Conservation (phyloP, 1,139 yeast species). For the Debaryomyces sp. region DNA sequence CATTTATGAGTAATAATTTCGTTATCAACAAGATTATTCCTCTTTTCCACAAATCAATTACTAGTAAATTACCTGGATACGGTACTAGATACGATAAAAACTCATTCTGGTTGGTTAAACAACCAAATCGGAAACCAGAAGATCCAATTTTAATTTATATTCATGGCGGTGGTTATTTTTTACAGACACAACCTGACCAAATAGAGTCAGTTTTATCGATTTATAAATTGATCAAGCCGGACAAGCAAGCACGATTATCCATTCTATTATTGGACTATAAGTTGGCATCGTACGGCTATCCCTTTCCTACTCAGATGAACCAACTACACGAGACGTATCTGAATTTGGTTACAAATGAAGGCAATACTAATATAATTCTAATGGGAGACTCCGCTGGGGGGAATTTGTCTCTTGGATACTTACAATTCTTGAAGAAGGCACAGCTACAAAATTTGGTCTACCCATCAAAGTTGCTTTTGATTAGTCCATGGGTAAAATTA, state of each 20-base stretch:
- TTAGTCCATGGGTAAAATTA: slow-evolving; percentile 43
- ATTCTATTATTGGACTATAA: slow-evolving; percentile 43
- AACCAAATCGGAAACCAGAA: slow-evolving; percentile 23
- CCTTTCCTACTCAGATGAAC: slow-evolving; percentile 38
- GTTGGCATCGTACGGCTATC: slow-evolving; percentile 33
- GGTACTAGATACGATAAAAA: slow-evolving; percentile 38
- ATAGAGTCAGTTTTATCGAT: slow-evolving; percentile 32
- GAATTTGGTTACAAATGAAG: slow-evolving; percentile 27
- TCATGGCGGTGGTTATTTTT: slow-evolving; percentile 50
- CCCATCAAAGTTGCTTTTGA: slow-evolving; percentile 36
- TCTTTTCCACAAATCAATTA: not conserved
- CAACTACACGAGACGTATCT: slow-evolving; percentile 37
- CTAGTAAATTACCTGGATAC: slow-evolving; percentile 23
- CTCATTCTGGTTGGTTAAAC: slow-evolving; percentile 42
- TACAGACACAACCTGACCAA: slow-evolving; percentile 39
- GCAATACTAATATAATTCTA: slow-evolving; percentile 33
- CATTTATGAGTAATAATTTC: slow-evolving; percentile 1
- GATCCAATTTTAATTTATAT: slow-evolving; percentile 43
- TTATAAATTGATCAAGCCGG: slow-evolving; percentile 32
- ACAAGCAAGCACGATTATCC: slow-evolving; percentile 28
- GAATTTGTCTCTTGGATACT: slow-evolving; percentile 31
- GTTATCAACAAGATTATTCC: slow-evolving; percentile 6
- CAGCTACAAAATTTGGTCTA: slow-evolving; percentile 16
- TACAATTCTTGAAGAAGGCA: slow-evolving; percentile 27
- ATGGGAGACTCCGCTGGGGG: slow-evolving; percentile 51